A percentile compares a stretch with the other conserved stretches of the same genome.
phyloP scores from a whole-genome alignment of 352 stramenopile genomes.

The Phytophthora vignae region DNA sequence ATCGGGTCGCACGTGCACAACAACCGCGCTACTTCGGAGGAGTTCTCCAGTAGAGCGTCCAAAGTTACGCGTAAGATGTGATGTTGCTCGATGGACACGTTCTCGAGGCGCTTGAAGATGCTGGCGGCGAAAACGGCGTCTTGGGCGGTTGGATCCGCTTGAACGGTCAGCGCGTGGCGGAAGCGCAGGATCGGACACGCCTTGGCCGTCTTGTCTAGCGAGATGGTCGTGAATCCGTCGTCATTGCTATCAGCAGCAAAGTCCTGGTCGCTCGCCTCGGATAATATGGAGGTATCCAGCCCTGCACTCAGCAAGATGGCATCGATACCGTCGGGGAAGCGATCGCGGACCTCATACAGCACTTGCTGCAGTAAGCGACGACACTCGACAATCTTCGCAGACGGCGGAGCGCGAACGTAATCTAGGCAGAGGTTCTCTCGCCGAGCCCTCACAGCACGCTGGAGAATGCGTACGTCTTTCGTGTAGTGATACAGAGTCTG shows the following conservation, averaged over 20 bases:
- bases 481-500: conserved; percentile 83
- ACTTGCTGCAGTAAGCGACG: conserved; percentile 63
- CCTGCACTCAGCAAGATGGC: conserved; percentile 72
- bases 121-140: conserved; percentile 53
- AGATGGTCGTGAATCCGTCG: conserved; percentile 38
- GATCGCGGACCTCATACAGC: conserved; percentile 46
- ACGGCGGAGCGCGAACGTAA: conserved; percentile 51
- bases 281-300: conserved; percentile 77
- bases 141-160: conserved; percentile 46
- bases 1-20: conserved; percentile 86
- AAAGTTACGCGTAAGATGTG: conserved; percentile 64
- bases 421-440: conserved; percentile 47
- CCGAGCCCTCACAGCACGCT: conserved; percentile 43
- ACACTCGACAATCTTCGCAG: conserved; percentile 46
- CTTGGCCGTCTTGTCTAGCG: conserved; percentile 44
- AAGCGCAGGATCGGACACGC: conserved; percentile 60
- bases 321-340: conserved; percentile 47
- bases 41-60: conserved; percentile 61
- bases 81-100: conserved; percentile 65
- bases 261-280: conserved; percentile 57
- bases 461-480: conserved; percentile 61
- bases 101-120: conserved; percentile 55
- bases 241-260: conserved; percentile 28
- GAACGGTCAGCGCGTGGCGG: conserved; percentile 63
- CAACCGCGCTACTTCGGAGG: conserved; percentile 48